Percentiles rank a stretch among this genome's conserved stretches.
Evolutionary conservation across 2,329 filamentous ascomycete genomes (phyloP).

Genomic region (Biscogniauxia mediterranea): DNA sequence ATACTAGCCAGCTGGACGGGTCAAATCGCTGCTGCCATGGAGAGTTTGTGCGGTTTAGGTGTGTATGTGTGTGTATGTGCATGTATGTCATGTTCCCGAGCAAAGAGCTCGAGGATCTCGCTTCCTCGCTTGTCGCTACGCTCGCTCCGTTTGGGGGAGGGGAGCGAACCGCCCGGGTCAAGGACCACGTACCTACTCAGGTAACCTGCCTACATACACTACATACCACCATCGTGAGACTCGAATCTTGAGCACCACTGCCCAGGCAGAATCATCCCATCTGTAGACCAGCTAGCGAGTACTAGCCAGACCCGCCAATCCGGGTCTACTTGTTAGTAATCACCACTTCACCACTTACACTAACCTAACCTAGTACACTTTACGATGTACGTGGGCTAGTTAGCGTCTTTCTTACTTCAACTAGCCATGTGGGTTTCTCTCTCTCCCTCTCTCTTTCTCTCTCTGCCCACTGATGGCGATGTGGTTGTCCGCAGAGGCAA

Average conservation of each 20-base stretch:
- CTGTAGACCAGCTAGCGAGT: not conserved
- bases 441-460: not conserved
- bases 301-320: not conserved
- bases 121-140: not conserved
- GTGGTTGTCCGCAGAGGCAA: not conserved
- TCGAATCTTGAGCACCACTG: not conserved
- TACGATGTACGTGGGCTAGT: not conserved
- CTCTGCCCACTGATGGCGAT: not conserved
- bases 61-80: not conserved
- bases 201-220: too few species aligned
- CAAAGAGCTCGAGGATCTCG: not conserved
- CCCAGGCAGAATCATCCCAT: not conserved
- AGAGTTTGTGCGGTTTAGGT: not conserved
- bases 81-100: not conserved
- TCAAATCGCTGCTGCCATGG: not conserved
- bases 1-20: not conserved
- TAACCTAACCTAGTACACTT: too few species aligned
- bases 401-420: not conserved
- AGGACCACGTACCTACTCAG: too few species aligned
- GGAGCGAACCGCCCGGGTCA: too few species aligned
- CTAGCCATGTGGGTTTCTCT: not conserved
- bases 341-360: too few species aligned
- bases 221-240: not conserved
- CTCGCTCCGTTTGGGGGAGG: not conserved
- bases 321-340: not conserved